Evolutionary conservation across 1,284 basidiomycete genomes (phyloP).

Genomic region (Peniophora sp.): DNA sequence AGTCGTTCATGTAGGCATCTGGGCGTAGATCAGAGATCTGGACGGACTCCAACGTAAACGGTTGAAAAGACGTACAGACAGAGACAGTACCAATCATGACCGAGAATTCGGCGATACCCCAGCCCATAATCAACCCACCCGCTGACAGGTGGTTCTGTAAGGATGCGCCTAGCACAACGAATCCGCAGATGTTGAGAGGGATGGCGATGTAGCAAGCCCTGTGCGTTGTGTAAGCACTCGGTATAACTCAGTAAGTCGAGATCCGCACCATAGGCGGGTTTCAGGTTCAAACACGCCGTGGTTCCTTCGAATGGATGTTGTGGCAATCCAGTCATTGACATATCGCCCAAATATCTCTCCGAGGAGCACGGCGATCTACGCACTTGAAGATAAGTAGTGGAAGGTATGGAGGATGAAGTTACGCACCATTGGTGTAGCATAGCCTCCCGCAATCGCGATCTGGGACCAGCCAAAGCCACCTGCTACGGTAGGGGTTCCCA

Average conservation of each 20-base stretch:
- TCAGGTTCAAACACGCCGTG: conserved; percentile 68
- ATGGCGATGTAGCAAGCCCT: conserved; percentile 63
- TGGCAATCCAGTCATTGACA: conserved; percentile 62
- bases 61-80: conserved; percentile 34
- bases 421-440: conserved; percentile 56
- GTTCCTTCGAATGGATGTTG: conserved; percentile 46
- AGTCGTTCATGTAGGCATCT: conserved; percentile 47
- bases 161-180: conserved; percentile 50
- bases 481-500: conserved; percentile 44
- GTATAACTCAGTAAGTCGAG: not conserved
- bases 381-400: not conserved
- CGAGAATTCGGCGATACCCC: conserved; percentile 55
- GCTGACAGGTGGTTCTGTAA: conserved; percentile 50
- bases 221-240: not conserved
- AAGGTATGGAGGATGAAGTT: conserved; percentile 9
- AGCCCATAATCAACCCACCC: conserved; percentile 54
- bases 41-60: not conserved
- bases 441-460: conserved; percentile 46
- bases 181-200: conserved; percentile 56
- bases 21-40: not conserved
- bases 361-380: conserved; percentile 52
- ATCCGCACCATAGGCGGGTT: conserved; percentile 51
- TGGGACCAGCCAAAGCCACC: conserved; percentile 51
- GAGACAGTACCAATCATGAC: conserved; percentile 63
- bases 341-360: conserved; percentile 64